Conservation (phyloP, 1,139 yeast species). For the Kodamaea alishanica region DNA sequence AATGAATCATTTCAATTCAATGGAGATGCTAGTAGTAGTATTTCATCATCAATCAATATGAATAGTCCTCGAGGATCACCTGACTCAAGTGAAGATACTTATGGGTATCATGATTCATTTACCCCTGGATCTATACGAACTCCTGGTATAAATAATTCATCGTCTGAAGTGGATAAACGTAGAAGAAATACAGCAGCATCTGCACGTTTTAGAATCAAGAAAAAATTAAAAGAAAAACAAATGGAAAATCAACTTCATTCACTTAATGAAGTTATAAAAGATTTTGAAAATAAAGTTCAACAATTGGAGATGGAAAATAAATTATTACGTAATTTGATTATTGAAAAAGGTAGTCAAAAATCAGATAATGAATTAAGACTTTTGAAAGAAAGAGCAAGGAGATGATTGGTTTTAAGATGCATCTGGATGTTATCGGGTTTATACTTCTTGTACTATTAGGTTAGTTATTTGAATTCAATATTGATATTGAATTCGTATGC, state of each 20-base stretch:
- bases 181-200: conserved; percentile 78
- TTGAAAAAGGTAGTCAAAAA: conserved; percentile 54
- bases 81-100: conserved; percentile 8
- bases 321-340: conserved; percentile 66
- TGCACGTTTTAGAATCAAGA: conserved; percentile 75
- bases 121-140: conserved; percentile 3
- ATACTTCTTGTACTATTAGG: neutral
- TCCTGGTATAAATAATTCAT: conserved; percentile 1
- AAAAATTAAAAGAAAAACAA: conserved; percentile 80
- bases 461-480: too few species aligned
- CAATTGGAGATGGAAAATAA: conserved; percentile 61
- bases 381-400: conserved; percentile 33
- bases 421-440: neutral
- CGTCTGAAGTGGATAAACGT: conserved; percentile 56
- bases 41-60: conserved; percentile 3
- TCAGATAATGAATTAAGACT: conserved; percentile 38
- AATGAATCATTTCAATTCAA: conserved; percentile 1
- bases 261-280: conserved; percentile 56
- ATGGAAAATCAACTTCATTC: conserved; percentile 67
- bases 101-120: conserved; percentile 4
- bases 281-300: conserved; percentile 53
- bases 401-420: too few species aligned
- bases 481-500: too few species aligned
- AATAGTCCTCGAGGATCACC: conserved; percentile 10
- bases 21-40: neutral